Conservation (phyloP, 345 rosid species). For the Citropsis articulata region DNA sequence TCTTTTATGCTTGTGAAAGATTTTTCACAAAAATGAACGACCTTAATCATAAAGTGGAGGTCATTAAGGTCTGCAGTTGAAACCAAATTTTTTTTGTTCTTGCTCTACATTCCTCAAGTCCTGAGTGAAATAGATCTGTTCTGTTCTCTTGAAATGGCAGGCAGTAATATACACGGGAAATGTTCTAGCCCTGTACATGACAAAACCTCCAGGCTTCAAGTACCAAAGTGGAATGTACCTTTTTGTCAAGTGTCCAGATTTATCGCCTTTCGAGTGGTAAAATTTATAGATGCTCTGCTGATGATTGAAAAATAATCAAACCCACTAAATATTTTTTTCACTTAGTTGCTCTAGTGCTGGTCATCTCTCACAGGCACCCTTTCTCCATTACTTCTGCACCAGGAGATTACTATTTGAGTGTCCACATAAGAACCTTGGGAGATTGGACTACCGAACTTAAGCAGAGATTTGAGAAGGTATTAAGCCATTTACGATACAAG, state of each 20-base stretch:
- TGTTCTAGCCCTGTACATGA: slow-evolving; percentile 82
- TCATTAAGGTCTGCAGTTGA: slow-evolving; percentile 60
- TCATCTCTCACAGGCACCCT: slow-evolving; percentile 66
- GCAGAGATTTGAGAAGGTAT: slow-evolving; percentile 61
- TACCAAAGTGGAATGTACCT: slow-evolving; percentile 96
- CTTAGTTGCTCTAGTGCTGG: background rate
- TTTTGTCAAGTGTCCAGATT: slow-evolving; percentile 82
- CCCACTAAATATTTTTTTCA: background rate
- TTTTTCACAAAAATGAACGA: slow-evolving; percentile 48
- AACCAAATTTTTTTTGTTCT: background rate
- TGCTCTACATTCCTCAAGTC: background rate
- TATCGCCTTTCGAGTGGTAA: slow-evolving; percentile 84
- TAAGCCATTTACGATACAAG: background rate
- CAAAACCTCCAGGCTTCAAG: slow-evolving; percentile 78
- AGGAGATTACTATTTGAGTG: slow-evolving; percentile 76
- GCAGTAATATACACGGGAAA: slow-evolving; percentile 87
- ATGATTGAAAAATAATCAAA: background rate
- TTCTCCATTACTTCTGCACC: slow-evolving; percentile 97
- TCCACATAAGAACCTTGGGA: slow-evolving; percentile 86
- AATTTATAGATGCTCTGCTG: no score
- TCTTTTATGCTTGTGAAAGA: slow-evolving; percentile 64
- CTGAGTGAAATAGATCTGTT: background rate
- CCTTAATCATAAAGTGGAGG: slow-evolving; percentile 53
- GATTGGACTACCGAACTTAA: slow-evolving; percentile 91
- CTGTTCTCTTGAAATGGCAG: slow-evolving; percentile 35